Base-by-base conservation (phyloP, 139 green algal genomes). In the Haematococcus lacustris region DNA sequence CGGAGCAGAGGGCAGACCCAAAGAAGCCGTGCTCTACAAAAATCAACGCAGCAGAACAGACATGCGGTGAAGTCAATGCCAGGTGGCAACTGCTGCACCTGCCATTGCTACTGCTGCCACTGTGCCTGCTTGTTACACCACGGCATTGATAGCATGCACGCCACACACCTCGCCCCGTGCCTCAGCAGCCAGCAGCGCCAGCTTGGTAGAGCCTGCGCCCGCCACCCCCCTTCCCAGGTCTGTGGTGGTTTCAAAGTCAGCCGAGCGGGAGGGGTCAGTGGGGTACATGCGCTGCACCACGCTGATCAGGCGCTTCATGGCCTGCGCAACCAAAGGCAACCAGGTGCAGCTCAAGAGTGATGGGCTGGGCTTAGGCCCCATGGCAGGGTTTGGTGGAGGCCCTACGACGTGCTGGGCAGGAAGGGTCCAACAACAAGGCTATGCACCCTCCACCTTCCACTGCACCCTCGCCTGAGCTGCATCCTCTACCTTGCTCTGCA, bases 291-390 rank as follows among this genome's bases (percentile, higher is more conserved):
- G 80, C 84, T 97, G 92, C 68, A 91, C 77, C 32, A 88, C 91
- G 30, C 90, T 94, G 66, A 96, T 91, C 30, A 98, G 74, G 17
- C 93, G 84, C 80, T 97, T 97, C 17, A 97, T 75, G n/a, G 79
- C 88, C 80, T 94, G 82, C 39, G 40, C 43, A 53, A 9, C 9
- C 43, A 53, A 53, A 17, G 43, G 43, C 9, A n/a, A n/a, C n/a
- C 43, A 53, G 9, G 17, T 17, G 43, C 17, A 53, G 43, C 9
- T 17, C 9, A 17, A 53, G 9, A 53, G 43, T 53, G 9, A 53
- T 9, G 43, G 43, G 43, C 43, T 17, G 17, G 43, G 9, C 43
- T 28, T 17, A 53, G 9, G 17, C 43, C 9, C 43, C 43, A 28
- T 17, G 9, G 9, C 9, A 53, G 43, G 9, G 9, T 53, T 17